These are phyloP conservation scores for Stevia rebaudiana DNA, from an alignment of 140 eudicot species.

Conservation along the genomic window DNA sequence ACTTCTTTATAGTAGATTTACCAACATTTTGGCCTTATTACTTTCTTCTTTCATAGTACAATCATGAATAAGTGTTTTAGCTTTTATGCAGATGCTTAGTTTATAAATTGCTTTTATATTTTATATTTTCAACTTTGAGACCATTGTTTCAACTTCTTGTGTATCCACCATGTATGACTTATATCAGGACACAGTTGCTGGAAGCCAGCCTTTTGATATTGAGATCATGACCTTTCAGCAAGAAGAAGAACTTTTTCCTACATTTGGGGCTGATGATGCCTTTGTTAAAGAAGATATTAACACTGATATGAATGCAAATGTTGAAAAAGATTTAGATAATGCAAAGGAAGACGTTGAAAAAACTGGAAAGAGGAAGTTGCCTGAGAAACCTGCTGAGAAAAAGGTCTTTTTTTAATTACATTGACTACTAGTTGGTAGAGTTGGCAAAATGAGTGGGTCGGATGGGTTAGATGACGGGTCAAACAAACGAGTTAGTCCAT, in stretches of 20 bases:
- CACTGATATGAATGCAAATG: slow-evolving; percentile 33
- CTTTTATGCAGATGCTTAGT: slow-evolving; percentile 8
- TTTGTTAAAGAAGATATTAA: slow-evolving; percentile 37
- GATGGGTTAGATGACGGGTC: neutral
- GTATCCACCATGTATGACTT: slow-evolving; percentile 14
- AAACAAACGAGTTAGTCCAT: neutral
- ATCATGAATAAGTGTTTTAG: slow-evolving; percentile 3
- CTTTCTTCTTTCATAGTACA: slow-evolving; percentile 3
- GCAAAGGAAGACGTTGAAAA: slow-evolving; percentile 31
- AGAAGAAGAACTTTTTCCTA: slow-evolving; percentile 75
- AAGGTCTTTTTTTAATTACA: slow-evolving; percentile 29
- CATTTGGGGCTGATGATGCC: slow-evolving; percentile 34
- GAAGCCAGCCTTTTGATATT: slow-evolving; percentile 45
- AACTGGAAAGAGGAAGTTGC: slow-evolving; percentile 59
- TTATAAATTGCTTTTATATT: neutral
- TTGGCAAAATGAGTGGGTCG: neutral
- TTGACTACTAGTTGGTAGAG: neutral
- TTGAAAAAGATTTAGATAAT: slow-evolving; percentile 35
- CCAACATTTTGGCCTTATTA: neutral
- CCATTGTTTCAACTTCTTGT: slow-evolving; percentile 1
- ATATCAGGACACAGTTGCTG: slow-evolving; percentile 34
- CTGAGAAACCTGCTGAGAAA: slow-evolving; percentile 67
- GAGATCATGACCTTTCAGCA: slow-evolving; percentile 66
- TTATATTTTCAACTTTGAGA: slow-evolving; percentile 16
- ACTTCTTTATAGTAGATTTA: neutral